Evolutionary conservation across 148 eudicot species (phyloP), one percentile per base, ranked within the genome.

Genomic region (Drosera capensis): DNA sequence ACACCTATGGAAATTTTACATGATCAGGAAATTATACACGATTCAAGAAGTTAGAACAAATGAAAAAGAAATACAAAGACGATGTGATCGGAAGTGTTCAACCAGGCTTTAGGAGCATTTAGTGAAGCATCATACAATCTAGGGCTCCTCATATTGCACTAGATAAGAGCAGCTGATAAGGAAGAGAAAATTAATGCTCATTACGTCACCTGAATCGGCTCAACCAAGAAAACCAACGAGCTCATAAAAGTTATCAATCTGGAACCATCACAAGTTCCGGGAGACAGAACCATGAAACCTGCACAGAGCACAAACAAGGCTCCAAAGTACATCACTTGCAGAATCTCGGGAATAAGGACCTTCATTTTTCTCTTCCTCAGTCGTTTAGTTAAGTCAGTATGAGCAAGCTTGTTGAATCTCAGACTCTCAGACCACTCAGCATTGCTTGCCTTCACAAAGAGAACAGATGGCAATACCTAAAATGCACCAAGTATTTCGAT

Each of bases 371-470:
- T 90, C 77, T 76, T 90, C 46, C 66, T 53, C 25, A 76, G 60
- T 30, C 52, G 70, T 36, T 59, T 65, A 46, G 58, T 57, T 8
- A 75, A 65, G 63, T 90, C 85, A 49, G 64, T 63, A 54, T 56
- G 41, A 65, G 99, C 95, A 58, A 90, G 77, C 56, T 63, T 59
- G 52, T 62, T 65, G 56, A 90, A 90, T 62, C 82, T 73, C 46
- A 61, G 40, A 64, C 74, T 52, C 71, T 90, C 99, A 23, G 75
- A 69, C 65, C 60, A 58, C 62, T 90, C 95, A 60, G 77, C 78
- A 62, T 66, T 81, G 68, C 72, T 90, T 59, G 88, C 95, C 79
- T 90, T 90, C 66, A 90, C 85, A 66, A 90, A 80, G 20, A 80
- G 74, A 63, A 85, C 53, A 23, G 93, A 85, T 8, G 88, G 95